Evolutionary conservation across 306 rosid species (phyloP), one percentile per base, ranked within the genome.

Genomic region (Senna siamea): DNA sequence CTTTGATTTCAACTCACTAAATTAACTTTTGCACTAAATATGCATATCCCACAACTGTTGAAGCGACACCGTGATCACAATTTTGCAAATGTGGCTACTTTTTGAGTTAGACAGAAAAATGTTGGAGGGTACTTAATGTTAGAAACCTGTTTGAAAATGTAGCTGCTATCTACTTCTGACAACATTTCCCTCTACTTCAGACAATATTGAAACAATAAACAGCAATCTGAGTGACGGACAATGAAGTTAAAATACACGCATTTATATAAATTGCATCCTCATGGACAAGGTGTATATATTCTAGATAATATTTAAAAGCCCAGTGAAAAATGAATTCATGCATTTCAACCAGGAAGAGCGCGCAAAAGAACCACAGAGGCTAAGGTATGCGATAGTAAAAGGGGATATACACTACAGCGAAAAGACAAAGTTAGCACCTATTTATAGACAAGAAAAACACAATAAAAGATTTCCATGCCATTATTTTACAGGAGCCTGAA

Each of bases 401-500:
- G 43, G 43, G 32, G 63, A 44, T 47, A 18, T 74, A 5, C 68
- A 66, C 50, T 32, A 46, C 46, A 19, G 26, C 56, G 64, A 35
- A 64, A 50, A 74, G 50, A 52, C 63, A 26, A 48, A 64, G 73
- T 70, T 4, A 15, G 69, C 46, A 56, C 9, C 23, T 13, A 35
- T 28, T 60, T 26, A 43, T 28, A 14, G 19, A 69, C 63, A 61
- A 34, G 69, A 70, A 51, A 17, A 38, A 76, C 1, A 37, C 34
- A 50, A 32, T 53, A 41, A 65, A 54, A 54, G 74, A 72, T 37
- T 32, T 38, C 41, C 71, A 79, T 62, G 62, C 48, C 76, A 83
- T 48, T 79, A 84, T 82, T 78, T 86, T 86, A 86, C 92, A 89
- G 48, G 46, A 67, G 75, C 72, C 72, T 6, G 65, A 83, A 75